Base-by-base conservation (phyloP, 768 basidiomycete genomes). In the Pseudohyphozyma bogoriensis region DNA sequence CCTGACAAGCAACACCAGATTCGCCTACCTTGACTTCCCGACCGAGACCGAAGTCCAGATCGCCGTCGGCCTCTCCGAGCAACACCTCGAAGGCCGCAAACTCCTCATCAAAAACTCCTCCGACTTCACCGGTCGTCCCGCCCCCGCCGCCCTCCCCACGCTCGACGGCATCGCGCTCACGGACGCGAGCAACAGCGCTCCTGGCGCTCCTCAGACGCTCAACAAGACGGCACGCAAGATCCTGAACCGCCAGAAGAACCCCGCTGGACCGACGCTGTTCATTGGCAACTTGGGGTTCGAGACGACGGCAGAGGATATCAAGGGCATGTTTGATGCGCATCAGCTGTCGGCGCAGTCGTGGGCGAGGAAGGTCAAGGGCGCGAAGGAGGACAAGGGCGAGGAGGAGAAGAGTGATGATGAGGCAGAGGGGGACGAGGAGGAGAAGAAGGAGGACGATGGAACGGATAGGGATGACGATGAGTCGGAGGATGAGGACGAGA, bases 1-100 rank as follows among this genome's bases (percentile, higher is more conserved):
- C 22, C 35, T 2, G 26, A 33, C 18, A 31, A 35, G 13, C 13
- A 49, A 15, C 47, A 13, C 3, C 56, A 96, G 93, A 40, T 99
- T 90, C 73, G 95, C 95, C 39, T 96, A 96, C 76, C 86, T 97
- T 60, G 93, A 97, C 75, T 95, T 97, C 72, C 79, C 82, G 4
- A 84, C 84, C 2, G 75, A 80, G 0, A 87, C 90, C 35, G 83
- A 81, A 16, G 87, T 93, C 71, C 71, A 69, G 5, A 76, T 79
- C 45, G 93, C 91, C 33, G 86, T 96, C 63, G 77, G 82, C 5
- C 76, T 85, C 45, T 89, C 89, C 6, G 95, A 99, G 73, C 78
- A 82, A 36, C 81, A 81, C 56, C 77, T 96, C 18, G 80, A 92
- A 32, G 93, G 93, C 9, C 79, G 95, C 64, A 84, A 83, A 59